Conservation (phyloP, 441 rosid species). For the Gossypium schwendimanii region DNA sequence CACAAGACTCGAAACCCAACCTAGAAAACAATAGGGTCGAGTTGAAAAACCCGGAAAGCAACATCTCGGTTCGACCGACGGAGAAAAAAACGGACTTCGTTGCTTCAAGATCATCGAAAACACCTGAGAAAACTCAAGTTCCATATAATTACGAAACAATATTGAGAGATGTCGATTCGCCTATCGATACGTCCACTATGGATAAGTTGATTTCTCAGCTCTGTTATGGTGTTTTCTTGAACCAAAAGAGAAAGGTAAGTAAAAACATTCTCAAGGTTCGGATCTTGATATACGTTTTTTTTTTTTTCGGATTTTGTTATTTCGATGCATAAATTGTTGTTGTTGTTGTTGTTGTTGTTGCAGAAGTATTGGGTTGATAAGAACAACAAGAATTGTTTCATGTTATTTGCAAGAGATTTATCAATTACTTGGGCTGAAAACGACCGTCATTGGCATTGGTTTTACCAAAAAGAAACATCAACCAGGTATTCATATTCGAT, state of each 20-base stretch:
- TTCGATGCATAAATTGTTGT: background rate
- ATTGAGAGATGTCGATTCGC: slow-evolving; percentile 32
- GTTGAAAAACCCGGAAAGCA: background rate
- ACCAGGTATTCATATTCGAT: slow-evolving; percentile 26
- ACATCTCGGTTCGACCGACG: background rate
- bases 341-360: slow-evolving; percentile 12
- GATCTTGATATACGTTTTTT: background rate
- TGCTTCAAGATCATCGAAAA: background rate
- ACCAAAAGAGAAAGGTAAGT: slow-evolving; percentile 28
- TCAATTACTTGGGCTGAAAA: slow-evolving; percentile 52
- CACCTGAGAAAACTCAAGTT: background rate
- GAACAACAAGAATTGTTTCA: slow-evolving; percentile 48
- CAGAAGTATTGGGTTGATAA: slow-evolving; percentile 58
- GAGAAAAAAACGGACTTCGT: background rate
- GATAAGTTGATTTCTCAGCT: slow-evolving; percentile 29
- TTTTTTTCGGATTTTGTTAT: background rate
- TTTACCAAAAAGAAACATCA: slow-evolving; percentile 26
- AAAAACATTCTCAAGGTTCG: background rate
- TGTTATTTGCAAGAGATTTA: slow-evolving; percentile 50
- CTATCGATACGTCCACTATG: slow-evolving; percentile 22
- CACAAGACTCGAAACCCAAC: background rate
- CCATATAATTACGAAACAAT: slow-evolving; percentile 37
- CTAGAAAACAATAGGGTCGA: background rate
- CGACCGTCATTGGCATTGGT: slow-evolving; percentile 50
- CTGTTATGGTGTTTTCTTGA: slow-evolving; percentile 39